These are phyloP conservation scores for Juncus inflexus DNA, from an alignment of 176 grass and related monocot species.

Conservation along the genomic window DNA sequence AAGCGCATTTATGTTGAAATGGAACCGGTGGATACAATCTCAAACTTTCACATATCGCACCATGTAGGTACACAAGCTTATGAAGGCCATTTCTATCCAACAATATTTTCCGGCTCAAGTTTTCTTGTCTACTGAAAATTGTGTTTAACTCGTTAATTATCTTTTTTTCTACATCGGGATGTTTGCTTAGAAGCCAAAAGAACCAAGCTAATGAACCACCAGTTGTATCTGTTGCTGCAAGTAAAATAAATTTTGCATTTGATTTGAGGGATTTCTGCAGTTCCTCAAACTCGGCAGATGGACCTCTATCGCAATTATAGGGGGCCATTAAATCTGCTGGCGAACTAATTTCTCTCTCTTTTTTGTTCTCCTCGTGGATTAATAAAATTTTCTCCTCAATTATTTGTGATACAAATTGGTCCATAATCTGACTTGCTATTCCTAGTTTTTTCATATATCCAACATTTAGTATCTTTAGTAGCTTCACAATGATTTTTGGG, in stretches of 20 bases:
- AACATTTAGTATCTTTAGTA: conserved; percentile 35
- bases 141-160: conserved; percentile 46
- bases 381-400: conserved; percentile 27
- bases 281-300: conserved; percentile 3
- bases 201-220: conserved; percentile 39
- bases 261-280: conserved; percentile 40
- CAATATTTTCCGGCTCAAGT: not conserved
- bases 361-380: not conserved
- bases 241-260: conserved; percentile 32
- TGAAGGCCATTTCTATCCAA: conserved; percentile 34
- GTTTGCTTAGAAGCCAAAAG: conserved; percentile 16
- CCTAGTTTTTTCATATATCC: conserved; percentile 38
- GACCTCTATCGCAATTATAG: conserved; percentile 39
- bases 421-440: conserved; percentile 32
- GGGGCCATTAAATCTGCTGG: conserved; percentile 28
- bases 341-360: not conserved
- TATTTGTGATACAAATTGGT: conserved; percentile 40
- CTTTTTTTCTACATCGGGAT: conserved; percentile 39
- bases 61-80: conserved; percentile 40
- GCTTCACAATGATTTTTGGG: not conserved
- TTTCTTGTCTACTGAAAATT: conserved; percentile 31
- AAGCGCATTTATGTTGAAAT: conserved; percentile 48
- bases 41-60: conserved; percentile 37
- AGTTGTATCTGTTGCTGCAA: conserved; percentile 51
- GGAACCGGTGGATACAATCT: conserved; percentile 43